These are phyloP conservation scores for Talaromyces amestolkiae DNA, from an alignment of 2,329 filamentous ascomycete genomes.

Conservation along the genomic window DNA sequence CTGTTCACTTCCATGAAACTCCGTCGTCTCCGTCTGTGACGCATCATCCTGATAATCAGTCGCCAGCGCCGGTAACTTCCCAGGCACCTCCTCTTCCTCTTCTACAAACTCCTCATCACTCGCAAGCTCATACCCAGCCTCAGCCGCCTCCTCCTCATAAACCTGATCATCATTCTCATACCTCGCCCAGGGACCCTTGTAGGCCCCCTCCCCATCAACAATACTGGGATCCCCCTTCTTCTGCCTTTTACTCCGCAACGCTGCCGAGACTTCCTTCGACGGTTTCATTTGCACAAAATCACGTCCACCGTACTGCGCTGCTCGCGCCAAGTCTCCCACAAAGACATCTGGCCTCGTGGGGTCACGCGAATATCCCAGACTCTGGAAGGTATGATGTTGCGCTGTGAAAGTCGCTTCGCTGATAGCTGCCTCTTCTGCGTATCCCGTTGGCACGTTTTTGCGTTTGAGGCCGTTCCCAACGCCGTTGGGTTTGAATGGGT, in stretches of 20 bases:
- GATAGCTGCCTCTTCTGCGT: slow-evolving; percentile 81
- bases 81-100: slow-evolving; percentile 62
- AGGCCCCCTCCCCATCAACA: slow-evolving; percentile 81
- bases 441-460: slow-evolving; percentile 80
- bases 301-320: slow-evolving; percentile 46
- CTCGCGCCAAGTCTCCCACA: slow-evolving; percentile 49
- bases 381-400: slow-evolving; percentile 80
- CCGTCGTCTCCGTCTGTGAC: slow-evolving; percentile 73
- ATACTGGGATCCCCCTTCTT: slow-evolving; percentile 79
- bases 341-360: slow-evolving; percentile 44
- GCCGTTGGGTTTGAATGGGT: slow-evolving; percentile 68
- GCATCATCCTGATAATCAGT: slow-evolving; percentile 53
- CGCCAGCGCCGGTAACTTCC: slow-evolving; percentile 50
- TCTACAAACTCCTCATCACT: slow-evolving; percentile 80
- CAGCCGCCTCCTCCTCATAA: slow-evolving; percentile 64
- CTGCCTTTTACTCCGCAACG: slow-evolving; percentile 72
- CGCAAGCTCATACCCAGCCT: slow-evolving; percentile 68
- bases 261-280: slow-evolving; percentile 68
- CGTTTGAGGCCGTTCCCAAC: slow-evolving; percentile 60
- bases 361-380: slow-evolving; percentile 55
- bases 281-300: slow-evolving; percentile 56
- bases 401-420: slow-evolving; percentile 87
- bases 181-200: slow-evolving; percentile 91
- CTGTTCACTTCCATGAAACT: slow-evolving; percentile 78
- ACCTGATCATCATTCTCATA: slow-evolving; percentile 73